These are phyloP conservation scores for Podospora pseudocomata DNA, from an alignment of 495 filamentous ascomycete genomes.

Conservation along the genomic window DNA sequence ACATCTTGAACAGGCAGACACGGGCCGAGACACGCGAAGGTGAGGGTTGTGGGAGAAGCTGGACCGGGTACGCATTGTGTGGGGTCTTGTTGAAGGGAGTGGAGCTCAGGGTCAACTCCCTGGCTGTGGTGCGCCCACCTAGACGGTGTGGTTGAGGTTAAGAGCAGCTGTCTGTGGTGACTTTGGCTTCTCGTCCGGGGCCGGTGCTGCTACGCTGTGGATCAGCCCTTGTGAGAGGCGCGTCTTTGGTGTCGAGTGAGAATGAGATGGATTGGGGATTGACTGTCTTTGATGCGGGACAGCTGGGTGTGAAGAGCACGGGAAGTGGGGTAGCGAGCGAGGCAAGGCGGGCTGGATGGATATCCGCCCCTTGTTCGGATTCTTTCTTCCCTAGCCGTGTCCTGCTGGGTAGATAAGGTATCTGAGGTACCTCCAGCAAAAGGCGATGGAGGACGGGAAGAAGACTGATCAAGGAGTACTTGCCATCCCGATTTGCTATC, in stretches of 20 bases:
- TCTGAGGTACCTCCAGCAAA: too few relatives aligned
- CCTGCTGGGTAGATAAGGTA: too few relatives aligned
- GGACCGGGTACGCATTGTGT: conserved; percentile 37
- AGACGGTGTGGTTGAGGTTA: neutral
- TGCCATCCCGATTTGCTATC: too few relatives aligned
- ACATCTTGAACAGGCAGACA: conserved; percentile 91
- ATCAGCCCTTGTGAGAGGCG: neutral
- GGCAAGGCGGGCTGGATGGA: neutral
- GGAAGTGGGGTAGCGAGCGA: neutral
- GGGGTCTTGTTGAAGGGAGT: conserved; percentile 7
- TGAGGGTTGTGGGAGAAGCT: conserved; percentile 67
- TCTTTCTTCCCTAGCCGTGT: too few relatives aligned
- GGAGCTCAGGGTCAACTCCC: neutral
- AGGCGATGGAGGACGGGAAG: too few relatives aligned
- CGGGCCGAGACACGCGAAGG: conserved; percentile 83
- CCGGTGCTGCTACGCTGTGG: neutral
- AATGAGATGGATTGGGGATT: neutral
- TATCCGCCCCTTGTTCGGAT: neutral
- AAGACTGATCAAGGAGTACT: too few relatives aligned
- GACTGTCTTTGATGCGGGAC: neutral
- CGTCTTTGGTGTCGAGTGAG: neutral
- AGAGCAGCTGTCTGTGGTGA: neutral
- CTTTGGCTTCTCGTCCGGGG: too few relatives aligned
- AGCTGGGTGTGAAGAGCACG: neutral
- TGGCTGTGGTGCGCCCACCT: neutral